phyloP scores from a whole-genome alignment of 192 early-diverging fungal genomes.

The Gigaspora rosea region DNA sequence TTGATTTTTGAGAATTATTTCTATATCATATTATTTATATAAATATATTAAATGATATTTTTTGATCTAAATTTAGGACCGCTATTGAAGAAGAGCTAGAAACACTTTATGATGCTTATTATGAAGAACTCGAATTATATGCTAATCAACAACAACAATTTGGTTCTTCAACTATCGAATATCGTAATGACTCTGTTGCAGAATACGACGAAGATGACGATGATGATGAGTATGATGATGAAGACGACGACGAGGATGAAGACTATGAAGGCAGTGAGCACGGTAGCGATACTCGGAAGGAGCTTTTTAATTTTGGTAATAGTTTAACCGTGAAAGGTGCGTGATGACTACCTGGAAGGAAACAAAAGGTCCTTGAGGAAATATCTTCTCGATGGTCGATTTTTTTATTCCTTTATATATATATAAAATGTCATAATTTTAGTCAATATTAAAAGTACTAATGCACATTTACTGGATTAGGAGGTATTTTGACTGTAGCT shows the following conservation, averaged over 20 bases:
- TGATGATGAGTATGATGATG: slow-evolving; percentile 49
- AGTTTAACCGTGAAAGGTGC: slow-evolving; percentile 79
- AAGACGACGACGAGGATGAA: slow-evolving; percentile 60
- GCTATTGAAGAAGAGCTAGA: slow-evolving; percentile 88
- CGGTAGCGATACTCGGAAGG: slow-evolving; percentile 44
- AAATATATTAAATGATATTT: neutral
- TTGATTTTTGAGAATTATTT: slow-evolving; percentile 29
- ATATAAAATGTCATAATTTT: neutral
- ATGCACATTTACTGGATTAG: slow-evolving; percentile 33
- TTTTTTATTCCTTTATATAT: neutral
- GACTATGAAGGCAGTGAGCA: slow-evolving; percentile 59
- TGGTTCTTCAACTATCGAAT: slow-evolving; percentile 38
- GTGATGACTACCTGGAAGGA: neutral
- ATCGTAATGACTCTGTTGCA: slow-evolving; percentile 45
- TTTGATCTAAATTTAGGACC: slow-evolving; percentile 43
- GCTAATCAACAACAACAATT: slow-evolving; percentile 72
- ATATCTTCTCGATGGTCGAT: neutral
- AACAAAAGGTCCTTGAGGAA: neutral
- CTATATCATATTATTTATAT: neutral
- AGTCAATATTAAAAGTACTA: neutral
- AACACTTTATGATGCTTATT: slow-evolving; percentile 85
- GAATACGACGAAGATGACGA: slow-evolving; percentile 52
- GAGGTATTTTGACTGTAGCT: slow-evolving; percentile 72
- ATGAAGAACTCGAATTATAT: slow-evolving; percentile 84
- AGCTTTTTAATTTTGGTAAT: slow-evolving; percentile 70